Percentiles rank a stretch among this genome's conserved stretches.
Evolutionary conservation across 2,329 filamentous ascomycete genomes (phyloP).

Genomic region (Alternaria longipes): DNA sequence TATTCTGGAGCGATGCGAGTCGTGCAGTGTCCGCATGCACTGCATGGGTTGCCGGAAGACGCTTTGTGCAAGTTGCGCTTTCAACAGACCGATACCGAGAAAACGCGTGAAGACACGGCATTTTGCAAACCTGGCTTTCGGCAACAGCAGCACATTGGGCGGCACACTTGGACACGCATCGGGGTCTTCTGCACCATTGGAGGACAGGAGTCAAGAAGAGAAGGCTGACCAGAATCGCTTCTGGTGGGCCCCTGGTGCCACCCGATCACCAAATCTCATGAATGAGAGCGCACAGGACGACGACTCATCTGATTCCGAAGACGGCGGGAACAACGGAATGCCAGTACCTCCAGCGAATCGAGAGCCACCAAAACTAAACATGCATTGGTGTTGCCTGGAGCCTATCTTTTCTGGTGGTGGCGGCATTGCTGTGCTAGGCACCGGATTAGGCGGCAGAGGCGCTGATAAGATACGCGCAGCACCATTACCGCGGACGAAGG

Average conservation of each 20-base stretch:
- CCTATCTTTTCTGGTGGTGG: constrained; percentile 68
- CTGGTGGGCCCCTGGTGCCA: constrained; percentile 68
- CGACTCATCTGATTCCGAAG: constrained; percentile 51
- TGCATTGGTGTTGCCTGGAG: constrained; percentile 69
- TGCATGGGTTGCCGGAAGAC: constrained; percentile 69
- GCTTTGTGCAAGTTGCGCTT: constrained; percentile 67
- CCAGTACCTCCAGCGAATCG: constrained; percentile 44
- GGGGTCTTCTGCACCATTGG: constrained; percentile 37
- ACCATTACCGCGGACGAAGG: constrained; percentile 63
- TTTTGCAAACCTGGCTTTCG: constrained; percentile 50
- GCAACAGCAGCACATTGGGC: constrained; percentile 37
- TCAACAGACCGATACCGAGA: constrained; percentile 62
- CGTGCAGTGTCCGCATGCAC: constrained; percentile 69
- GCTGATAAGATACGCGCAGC: constrained; percentile 66
- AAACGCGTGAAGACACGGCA: constrained; percentile 51
- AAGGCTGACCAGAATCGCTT: constrained; percentile 52
- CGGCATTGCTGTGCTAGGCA: constrained; percentile 65
- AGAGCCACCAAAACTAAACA: constrained; percentile 61
- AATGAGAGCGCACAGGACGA: constrained; percentile 57
- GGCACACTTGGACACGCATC: constrained; percentile 41
- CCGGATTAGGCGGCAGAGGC: constrained; percentile 58
- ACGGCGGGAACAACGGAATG: constrained; percentile 48
- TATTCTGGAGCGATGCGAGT: constrained; percentile 66
- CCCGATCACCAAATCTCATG: constrained; percentile 66
- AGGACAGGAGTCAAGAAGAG: constrained; percentile 31